Base-by-base conservation (phyloP, 352 stramenopile genomes). In the Phytophthora tentaculata region DNA sequence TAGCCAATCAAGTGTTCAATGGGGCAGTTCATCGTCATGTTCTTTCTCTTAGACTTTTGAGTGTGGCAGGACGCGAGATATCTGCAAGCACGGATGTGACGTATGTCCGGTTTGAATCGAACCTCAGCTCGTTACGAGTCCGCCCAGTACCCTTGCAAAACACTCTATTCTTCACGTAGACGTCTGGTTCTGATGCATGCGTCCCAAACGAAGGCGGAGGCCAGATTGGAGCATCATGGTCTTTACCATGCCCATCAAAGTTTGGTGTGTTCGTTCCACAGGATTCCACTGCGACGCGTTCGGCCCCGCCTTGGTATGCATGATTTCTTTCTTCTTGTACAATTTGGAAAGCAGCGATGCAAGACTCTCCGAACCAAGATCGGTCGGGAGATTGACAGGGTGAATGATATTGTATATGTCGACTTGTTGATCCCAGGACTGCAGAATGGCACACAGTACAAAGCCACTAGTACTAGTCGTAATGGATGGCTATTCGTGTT, bases 241-340 rank as follows among this genome's bases (percentile, higher is more conserved):
- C 23, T 61, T 52, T 2, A 53, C 37, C 39, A 41, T 61, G 5
- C 39, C 1, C 4, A 61, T 52, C 22, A 61, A 39, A 10, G 28
- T 58, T 19, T 58, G 52, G 32, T 58, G 52, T 2, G 32, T 50
- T 3, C 52, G 52, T 19, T 59, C 35, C 5, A 37, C 52, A 20
- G 26, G 35, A 23, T 59, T 58, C 14, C 37, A 37, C 22, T 61
- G 41, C 8, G 23, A 53, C 6, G 55, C 23, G 43, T 52, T 24
- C 17, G 37, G 54, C n/a, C 29, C 44, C 4, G 29, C 44, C 10
- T 29, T 51, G 5, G 44, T 51, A 19, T 51, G 39, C 5, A 45
- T 19, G 3, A 58, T 45, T 16, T 17, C 50, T 24, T 47, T 56
- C 19, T 56, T 56, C 48, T 16, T 35, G 26, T 66, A 66, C 48